These are phyloP conservation scores for Leishmania tarentolae DNA, from an alignment of 208 protist species.

Conservation along the genomic window DNA sequence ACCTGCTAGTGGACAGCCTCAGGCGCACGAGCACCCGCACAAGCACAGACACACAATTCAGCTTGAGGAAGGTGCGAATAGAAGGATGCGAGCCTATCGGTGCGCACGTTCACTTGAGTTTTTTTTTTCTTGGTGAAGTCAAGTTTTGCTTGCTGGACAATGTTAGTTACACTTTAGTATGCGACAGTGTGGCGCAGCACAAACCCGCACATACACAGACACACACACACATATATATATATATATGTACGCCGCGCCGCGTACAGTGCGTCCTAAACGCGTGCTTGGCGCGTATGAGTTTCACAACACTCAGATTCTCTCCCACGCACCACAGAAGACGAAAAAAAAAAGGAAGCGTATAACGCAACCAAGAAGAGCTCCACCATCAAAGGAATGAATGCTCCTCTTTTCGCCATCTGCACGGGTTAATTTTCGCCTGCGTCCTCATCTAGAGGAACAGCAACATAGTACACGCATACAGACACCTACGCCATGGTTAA, in stretches of 20 bases:
- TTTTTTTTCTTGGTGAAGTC: neutral
- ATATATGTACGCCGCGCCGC: constrained; percentile 13
- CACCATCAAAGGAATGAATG: too few relatives aligned
- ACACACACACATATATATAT: constrained; percentile 1
- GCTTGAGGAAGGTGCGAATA: neutral
- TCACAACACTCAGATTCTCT: neutral
- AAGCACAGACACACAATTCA: neutral
- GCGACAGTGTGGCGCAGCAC: neutral
- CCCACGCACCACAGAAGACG: neutral
- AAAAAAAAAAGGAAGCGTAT: neutral
- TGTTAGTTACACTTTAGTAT: constrained; percentile 7
- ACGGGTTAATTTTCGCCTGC: neutral
- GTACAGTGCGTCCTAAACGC: constrained; percentile 1
- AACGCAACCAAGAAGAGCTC: neutral
- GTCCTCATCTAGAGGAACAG: neutral
- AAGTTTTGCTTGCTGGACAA: neutral
- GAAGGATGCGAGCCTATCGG: neutral
- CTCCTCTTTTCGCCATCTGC: neutral
- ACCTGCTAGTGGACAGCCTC: neutral
- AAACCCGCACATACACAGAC: neutral
- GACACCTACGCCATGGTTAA: neutral
- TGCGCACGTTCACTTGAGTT: neutral
- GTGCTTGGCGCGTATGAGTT: neutral
- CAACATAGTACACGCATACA: neutral
- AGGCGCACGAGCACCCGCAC: neutral